Evolutionary conservation across 1,284 basidiomycete genomes (phyloP), one percentile per base, ranked within the genome.

Genomic region (Clitocybe nebularis): DNA sequence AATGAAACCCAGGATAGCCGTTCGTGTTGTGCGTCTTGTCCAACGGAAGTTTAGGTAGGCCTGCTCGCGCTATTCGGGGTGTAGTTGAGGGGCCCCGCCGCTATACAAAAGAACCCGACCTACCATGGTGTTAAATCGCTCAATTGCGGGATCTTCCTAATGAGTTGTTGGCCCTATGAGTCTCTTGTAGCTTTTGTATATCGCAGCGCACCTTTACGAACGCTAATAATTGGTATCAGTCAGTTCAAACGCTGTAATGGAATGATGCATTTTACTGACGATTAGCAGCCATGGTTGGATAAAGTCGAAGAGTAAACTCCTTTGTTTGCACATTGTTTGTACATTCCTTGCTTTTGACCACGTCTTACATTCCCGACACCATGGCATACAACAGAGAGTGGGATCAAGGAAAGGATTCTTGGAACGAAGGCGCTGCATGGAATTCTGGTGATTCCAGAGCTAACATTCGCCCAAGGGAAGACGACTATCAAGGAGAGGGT

Each of bases 371-470:
- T 44, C 44, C 40, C 39, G 29, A 14, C 24, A 39, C 21, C 46
- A 89, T 87, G 84, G 73, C 84, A 36, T 79, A 84, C 66, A 84
- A 84, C 63, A 77, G 86, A 48, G 85, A 88, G 69, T 88, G 85
- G 85, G 85, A 88, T 67, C 73, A 73, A 60, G 85, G 84, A 39
- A 88, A 87, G 63, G 74, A 79, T 35, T 41, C 65, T 26, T 80
- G 77, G 77, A 53, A 62, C 39, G 68, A 73, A 39, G 55, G 57
- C 41, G 51, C 58, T 32, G 48, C 66, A 14, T 81, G 77, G 74
- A 60, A 66, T 47, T 60, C 62, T 33, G 52, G 55, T 21, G 62
- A 66, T 39, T 52, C 64, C 21, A 59, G 64, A 46, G 62, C 61
- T 36, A 70, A 69, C 50, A 61, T 67, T 10, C 71, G 78, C 46